These are phyloP conservation scores for Metschnikowia colocasiae DNA, from an alignment of 805 yeast genomes.

Conservation along the genomic window DNA sequence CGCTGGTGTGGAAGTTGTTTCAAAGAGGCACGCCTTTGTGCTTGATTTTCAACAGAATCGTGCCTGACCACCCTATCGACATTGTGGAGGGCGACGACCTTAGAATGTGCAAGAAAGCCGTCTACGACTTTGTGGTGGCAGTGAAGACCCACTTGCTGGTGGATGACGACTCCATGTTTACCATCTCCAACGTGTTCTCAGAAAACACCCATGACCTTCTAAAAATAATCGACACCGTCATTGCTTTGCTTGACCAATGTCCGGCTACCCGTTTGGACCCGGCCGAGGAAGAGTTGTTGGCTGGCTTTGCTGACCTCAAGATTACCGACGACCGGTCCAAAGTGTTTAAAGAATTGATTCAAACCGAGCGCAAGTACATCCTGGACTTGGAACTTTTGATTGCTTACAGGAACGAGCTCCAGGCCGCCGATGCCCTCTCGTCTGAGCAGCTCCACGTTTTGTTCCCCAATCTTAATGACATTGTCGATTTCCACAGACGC, in stretches of 20 bases:
- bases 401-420: constrained; percentile 64
- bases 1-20: constrained; percentile 81
- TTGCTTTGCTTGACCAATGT: constrained; percentile 41
- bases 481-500: constrained; percentile 89
- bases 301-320: constrained; percentile 22
- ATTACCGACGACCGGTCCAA: constrained; percentile 62
- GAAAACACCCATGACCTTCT: constrained; percentile 76
- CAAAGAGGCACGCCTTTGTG: constrained; percentile 93
- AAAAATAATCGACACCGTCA: constrained; percentile 70
- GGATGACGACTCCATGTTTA: constrained; percentile 79
- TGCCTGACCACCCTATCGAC: constrained; percentile 46
- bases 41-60: constrained; percentile 68
- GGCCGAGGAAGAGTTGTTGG: constrained; percentile 8
- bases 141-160: constrained; percentile 73
- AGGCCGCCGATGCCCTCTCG: constrained; percentile 61
- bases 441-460: constrained; percentile 76
- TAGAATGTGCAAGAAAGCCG: constrained; percentile 80
- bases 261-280: constrained; percentile 3
- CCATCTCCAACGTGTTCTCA: constrained; percentile 84
- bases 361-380: constrained; percentile 89
- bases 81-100: constrained; percentile 74
- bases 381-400: constrained; percentile 79
- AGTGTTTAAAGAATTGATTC: constrained; percentile 78
- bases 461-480: constrained; percentile 79
- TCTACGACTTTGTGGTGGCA: constrained; percentile 84